Evolutionary conservation across 2,329 filamentous ascomycete genomes (phyloP).

Genomic region (Fusarium devonianum): DNA sequence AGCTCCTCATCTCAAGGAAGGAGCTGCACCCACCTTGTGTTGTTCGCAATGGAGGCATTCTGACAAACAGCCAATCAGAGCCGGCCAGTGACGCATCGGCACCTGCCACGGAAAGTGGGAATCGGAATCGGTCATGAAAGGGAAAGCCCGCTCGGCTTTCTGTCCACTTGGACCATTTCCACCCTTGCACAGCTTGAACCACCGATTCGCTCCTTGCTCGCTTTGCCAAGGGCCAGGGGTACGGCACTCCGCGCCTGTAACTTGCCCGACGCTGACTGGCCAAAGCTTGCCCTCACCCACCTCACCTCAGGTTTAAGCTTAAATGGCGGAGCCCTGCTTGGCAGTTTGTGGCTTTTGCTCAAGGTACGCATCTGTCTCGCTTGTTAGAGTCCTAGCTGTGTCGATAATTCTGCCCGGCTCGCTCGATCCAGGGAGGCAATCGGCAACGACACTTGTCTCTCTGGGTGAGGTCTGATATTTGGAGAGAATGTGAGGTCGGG

Average conservation of each 20-base stretch:
- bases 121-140: not conserved
- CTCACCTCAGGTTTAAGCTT: conserved; percentile 9
- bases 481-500: too few relatives aligned
- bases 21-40: conserved; percentile 10
- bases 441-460: too few relatives aligned
- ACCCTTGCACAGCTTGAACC: not conserved
- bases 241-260: not conserved
- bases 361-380: not conserved
- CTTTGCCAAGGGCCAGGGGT: not conserved
- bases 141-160: not conserved
- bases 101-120: not conserved
- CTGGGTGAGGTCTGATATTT: too few relatives aligned
- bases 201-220: not conserved
- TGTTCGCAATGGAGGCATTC: conserved; percentile 3
- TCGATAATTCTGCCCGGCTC: not conserved
- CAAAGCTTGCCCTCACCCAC: not conserved
- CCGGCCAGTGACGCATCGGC: conserved; percentile 20
- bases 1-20: not conserved
- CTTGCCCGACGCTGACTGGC: not conserved
- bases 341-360: conserved; percentile 5
- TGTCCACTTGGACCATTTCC: not conserved
- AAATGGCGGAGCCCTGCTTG: not conserved
- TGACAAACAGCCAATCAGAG: conserved; percentile 22
- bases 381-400: too few relatives aligned
- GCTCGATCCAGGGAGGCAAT: too few relatives aligned